A percentile compares a stretch with the other conserved stretches of the same genome.
Conservation (phyloP, 2,329 filamentous ascomycete species). For the Dryadomyces quercus-mongolicae region DNA sequence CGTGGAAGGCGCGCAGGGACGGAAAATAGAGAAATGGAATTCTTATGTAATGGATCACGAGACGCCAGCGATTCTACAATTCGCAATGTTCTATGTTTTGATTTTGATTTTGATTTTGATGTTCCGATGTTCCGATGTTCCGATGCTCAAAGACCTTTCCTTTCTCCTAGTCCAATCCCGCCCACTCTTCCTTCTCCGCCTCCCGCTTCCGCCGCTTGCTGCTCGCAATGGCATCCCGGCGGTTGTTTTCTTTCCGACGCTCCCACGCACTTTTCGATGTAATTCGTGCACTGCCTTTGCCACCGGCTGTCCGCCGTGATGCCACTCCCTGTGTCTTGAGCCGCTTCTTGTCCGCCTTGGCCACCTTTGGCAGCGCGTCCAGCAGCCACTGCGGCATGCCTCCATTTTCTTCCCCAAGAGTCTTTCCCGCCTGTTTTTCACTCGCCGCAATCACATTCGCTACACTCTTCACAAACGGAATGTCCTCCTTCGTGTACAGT, state of each 20-base stretch:
- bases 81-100: too few species aligned
- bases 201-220: conserved; percentile 42
- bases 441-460: conserved; percentile 84
- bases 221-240: conserved; percentile 46
- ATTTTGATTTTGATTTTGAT: too few species aligned
- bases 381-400: conserved; percentile 70
- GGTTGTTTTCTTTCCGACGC: conserved; percentile 55
- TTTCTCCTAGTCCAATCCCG: conserved; percentile 15
- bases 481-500: conserved; percentile 90
- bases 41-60: not conserved
- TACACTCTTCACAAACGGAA: conserved; percentile 77
- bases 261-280: conserved; percentile 74
- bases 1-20: too few species aligned
- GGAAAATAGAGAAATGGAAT: too few species aligned
- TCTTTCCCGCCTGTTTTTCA: conserved; percentile 50
- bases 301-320: conserved; percentile 36
- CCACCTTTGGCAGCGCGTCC: conserved; percentile 71
- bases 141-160: too few species aligned
- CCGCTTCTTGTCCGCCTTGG: conserved; percentile 72
- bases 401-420: conserved; percentile 15
- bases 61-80: too few species aligned
- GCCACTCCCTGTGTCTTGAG: conserved; percentile 75
- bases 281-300: conserved; percentile 33
- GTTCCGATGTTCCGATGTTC: too few species aligned
- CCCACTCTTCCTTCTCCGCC: conserved; percentile 15